Base-by-base conservation (phyloP, 176 grass and related monocot species). In the Musa schizocarpa region DNA sequence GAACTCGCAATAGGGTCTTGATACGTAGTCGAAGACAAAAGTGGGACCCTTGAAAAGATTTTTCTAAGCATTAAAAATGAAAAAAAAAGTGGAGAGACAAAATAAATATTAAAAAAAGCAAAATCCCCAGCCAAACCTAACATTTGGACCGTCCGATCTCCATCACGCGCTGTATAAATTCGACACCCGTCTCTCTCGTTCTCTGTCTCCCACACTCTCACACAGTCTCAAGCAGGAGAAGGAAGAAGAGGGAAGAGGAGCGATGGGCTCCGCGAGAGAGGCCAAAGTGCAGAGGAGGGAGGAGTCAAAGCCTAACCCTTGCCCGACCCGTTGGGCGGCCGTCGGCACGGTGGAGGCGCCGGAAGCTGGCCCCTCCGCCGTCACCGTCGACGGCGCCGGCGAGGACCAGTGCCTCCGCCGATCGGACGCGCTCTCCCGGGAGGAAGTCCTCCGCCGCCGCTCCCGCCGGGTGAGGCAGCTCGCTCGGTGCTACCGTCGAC, bases 381-480 rank as follows among this genome's bases (percentile, higher is more conserved):
- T 56, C 24, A 29, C 53, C 72, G 19, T 74, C 53, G 72, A 74
- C 53, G 52, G 53, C 13, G 49, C 50, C 53, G 55, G 24, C 27
- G 85, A 87, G 54, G 81, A 82, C 19, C 50, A 83, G 80, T 17
- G n/a, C 9, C 76, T 86, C 21, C n/a, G 63, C 11, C 24, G 14
- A 49, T 55, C 62, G 17, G 34, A 48, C 25, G 57, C 49, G 2
- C 85, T 83, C 20, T 51, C 73, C 23, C 71, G 85, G 62, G 50
- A 77, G 81, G 80, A 87, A 65, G 81, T 87, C 22, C 53, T 87
- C 50, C 81, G 81, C 54, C 85, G 85, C 6, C 52, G 85, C 59
- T 66, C 43, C 22, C 76, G 76, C 48, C 76, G 72, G 53, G 25
- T 72, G 26, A 74, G 63, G 71, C 63, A 83, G 26, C 55, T 87